Conservation (phyloP, 2,329 filamentous ascomycete genomes). For the Whalleya microplaca region DNA sequence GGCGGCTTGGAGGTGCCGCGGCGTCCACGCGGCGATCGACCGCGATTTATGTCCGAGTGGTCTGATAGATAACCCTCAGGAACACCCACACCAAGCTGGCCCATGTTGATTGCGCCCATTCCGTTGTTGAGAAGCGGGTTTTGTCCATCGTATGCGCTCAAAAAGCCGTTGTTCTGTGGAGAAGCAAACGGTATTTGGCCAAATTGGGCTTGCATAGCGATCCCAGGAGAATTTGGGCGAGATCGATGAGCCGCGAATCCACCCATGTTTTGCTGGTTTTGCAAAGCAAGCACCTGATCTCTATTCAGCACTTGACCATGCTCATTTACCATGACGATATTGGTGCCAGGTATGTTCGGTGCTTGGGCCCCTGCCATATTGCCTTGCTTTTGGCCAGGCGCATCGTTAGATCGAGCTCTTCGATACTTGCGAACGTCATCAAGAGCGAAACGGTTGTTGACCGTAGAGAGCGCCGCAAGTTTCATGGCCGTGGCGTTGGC, state of each 20-base stretch:
- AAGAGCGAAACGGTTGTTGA: constrained; percentile 96
- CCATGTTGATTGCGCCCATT: constrained; percentile 71
- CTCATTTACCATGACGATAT: constrained; percentile 93
- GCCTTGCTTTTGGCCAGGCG: constrained; percentile 62
- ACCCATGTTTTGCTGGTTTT: constrained; percentile 66
- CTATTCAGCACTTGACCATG: constrained; percentile 84
- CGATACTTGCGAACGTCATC: constrained; percentile 98
- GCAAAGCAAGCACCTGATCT: constrained; percentile 82
- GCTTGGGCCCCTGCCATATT: constrained; percentile 68
- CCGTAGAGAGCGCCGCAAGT: constrained; percentile 91
- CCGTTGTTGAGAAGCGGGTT: constrained; percentile 73
- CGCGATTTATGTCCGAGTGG: constrained; percentile 87
- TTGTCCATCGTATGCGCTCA: constrained; percentile 81
- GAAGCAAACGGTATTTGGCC: constrained; percentile 75
- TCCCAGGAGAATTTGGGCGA: constrained; percentile 85
- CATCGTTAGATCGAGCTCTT: constrained; percentile 86
- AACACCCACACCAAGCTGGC: constrained; percentile 69
- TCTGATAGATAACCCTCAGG: constrained; percentile 92
- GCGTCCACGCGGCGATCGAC: constrained; percentile 88
- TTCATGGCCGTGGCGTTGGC: constrained; percentile 99
- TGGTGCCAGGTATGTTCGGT: constrained; percentile 68
- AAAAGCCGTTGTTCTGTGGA: constrained; percentile 91
- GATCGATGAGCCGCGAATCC: constrained; percentile 74
- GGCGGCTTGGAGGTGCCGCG: constrained; percentile 96
- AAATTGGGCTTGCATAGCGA: constrained; percentile 74